Conservation (phyloP, 2,329 filamentous ascomycete species). For the Didymosphaeria variabile region DNA sequence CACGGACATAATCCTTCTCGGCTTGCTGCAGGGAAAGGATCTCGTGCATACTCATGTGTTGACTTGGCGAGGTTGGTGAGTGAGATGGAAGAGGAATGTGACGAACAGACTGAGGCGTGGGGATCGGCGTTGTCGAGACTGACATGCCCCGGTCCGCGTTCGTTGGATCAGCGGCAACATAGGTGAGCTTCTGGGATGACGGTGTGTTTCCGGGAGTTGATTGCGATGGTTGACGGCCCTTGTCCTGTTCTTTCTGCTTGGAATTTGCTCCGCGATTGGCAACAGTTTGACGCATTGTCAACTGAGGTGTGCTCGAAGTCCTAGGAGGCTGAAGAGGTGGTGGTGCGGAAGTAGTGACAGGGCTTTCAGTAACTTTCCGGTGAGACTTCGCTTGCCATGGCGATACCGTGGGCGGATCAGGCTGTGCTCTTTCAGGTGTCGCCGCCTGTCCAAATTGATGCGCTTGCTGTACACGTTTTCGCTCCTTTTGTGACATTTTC, state of each 20-base stretch:
- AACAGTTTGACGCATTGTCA: constrained; percentile 70
- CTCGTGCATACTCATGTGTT: constrained; percentile 81
- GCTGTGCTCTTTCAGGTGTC: constrained; percentile 37
- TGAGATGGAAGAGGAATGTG: constrained; percentile 64
- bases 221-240: constrained; percentile 23
- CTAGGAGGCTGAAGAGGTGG: constrained; percentile 32
- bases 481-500: constrained; percentile 90
- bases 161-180: constrained; percentile 23
- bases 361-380: constrained; percentile 38
- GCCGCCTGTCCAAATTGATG: constrained; percentile 43
- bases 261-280: constrained; percentile 37
- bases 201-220: constrained; percentile 23
- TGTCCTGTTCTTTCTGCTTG: constrained; percentile 38
- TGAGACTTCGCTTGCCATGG: constrained; percentile 47
- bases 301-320: constrained; percentile 56
- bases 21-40: constrained; percentile 88
- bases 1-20: constrained; percentile 82
- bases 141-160: constrained; percentile 44
- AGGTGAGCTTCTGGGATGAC: constrained; percentile 35
- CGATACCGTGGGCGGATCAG: constrained; percentile 41
- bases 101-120: constrained; percentile 56
- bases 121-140: constrained; percentile 44
- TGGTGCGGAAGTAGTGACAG: constrained; percentile 25
- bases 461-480: constrained; percentile 67
- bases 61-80: constrained; percentile 68